Conservation (phyloP, 2,329 filamentous ascomycete genomes). For the Fusarium verrucosum region DNA sequence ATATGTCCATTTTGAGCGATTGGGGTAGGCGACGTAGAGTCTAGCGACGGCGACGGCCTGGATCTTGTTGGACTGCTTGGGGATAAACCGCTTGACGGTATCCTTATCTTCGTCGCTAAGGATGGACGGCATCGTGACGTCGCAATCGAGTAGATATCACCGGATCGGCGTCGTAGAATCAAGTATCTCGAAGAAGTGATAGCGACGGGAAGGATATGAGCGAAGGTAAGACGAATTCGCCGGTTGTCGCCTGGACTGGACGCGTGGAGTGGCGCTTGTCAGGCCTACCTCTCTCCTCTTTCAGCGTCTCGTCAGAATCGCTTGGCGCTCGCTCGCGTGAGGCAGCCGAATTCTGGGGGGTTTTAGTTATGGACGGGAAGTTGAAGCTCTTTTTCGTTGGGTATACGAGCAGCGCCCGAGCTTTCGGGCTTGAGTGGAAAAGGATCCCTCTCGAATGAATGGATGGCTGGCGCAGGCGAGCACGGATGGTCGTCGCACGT, state of each 20-base stretch:
- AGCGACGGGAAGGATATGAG: slow-evolving; percentile 12
- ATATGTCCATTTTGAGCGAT: slow-evolving; percentile 88
- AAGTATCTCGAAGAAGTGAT: background rate
- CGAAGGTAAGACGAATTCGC: slow-evolving; percentile 22
- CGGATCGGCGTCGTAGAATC: slow-evolving; percentile 1
- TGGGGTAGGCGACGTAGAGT: slow-evolving; percentile 91
- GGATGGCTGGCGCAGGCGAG: slow-evolving; percentile 41
- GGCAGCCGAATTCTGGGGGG: slow-evolving; percentile 33
- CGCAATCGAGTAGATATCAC: slow-evolving; percentile 6
- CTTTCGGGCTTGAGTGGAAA: slow-evolving; percentile 39
- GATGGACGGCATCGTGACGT: slow-evolving; percentile 67
- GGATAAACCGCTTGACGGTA: slow-evolving; percentile 92
- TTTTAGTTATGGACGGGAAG: no score
- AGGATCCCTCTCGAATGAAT: slow-evolving; percentile 42
- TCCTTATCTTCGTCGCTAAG: slow-evolving; percentile 95
- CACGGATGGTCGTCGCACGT: slow-evolving; percentile 43
- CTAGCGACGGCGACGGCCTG: slow-evolving; percentile 92
- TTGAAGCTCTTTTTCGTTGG: slow-evolving; percentile 14
- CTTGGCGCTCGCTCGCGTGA: slow-evolving; percentile 44
- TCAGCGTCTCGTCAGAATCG: slow-evolving; percentile 33
- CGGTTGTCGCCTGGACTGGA: slow-evolving; percentile 31
- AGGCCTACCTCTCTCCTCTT: slow-evolving; percentile 29
- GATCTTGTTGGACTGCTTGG: slow-evolving; percentile 96
- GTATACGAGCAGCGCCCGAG: slow-evolving; percentile 36
- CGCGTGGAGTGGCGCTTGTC: slow-evolving; percentile 42